phyloP scores from a whole-genome alignment of 169 alveolate species.

The Plasmodium coatneyi region DNA sequence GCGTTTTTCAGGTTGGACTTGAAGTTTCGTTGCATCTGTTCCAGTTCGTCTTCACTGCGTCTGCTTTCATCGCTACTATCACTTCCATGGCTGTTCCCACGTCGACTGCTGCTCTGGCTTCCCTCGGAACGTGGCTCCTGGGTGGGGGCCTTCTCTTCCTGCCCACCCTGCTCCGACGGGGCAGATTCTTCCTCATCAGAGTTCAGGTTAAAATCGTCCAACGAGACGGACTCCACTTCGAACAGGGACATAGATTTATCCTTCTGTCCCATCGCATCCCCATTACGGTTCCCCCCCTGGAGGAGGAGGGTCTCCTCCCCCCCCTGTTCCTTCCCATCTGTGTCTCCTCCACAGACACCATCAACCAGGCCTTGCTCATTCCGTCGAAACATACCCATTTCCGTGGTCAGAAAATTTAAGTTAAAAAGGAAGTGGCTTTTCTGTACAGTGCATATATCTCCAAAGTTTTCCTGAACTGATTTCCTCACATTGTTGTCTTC shows the following conservation, averaged over 20 bases:
- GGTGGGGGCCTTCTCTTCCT: neutral
- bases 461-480: neutral
- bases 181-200: slow-evolving; percentile 23
- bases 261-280: neutral
- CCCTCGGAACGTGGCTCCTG: neutral
- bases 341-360: neutral
- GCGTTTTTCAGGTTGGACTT: slow-evolving; percentile 6
- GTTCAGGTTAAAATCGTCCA: slow-evolving; percentile 70
- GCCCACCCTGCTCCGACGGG: neutral
- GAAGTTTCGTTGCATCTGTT: slow-evolving; percentile 5
- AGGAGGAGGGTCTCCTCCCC: neutral
- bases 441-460: slow-evolving; percentile 23
- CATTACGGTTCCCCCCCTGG: neutral
- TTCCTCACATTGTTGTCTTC: slow-evolving; percentile 7
- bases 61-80: neutral
- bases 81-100: neutral
- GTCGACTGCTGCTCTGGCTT: neutral
- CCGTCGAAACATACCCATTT: neutral
- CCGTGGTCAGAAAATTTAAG: slow-evolving; percentile 41
- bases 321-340: neutral
- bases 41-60: neutral
- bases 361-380: neutral
- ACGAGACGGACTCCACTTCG: slow-evolving; percentile 29
- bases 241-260: slow-evolving; percentile 42
- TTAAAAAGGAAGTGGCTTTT: slow-evolving; percentile 47